Evolutionary conservation across 2,329 filamentous ascomycete genomes (phyloP).

Genomic region (Talaromyces sp.): DNA sequence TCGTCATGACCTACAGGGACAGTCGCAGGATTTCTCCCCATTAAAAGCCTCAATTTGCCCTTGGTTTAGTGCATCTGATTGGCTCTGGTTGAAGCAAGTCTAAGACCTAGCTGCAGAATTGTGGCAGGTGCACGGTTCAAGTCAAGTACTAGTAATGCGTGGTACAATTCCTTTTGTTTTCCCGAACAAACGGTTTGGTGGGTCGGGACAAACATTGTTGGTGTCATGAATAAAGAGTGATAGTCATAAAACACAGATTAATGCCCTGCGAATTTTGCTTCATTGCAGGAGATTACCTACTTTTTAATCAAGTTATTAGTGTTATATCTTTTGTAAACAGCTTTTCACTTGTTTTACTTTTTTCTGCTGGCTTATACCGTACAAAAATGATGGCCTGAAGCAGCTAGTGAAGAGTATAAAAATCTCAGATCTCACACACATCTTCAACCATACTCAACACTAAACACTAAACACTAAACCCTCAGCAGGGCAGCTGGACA

Average conservation of each 20-base stretch:
- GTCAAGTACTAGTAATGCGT: no score
- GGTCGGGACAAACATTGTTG: neutral
- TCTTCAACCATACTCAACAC: no score
- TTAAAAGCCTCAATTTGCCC: neutral
- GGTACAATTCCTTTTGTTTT: neutral
- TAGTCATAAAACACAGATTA: neutral
- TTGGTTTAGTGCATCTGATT: neutral
- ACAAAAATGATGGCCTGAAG: neutral
- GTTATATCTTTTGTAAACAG: neutral
- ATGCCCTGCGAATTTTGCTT: neutral
- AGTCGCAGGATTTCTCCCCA: neutral
- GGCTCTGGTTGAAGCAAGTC: neutral
- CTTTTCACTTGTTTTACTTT: neutral
- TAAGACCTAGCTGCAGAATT: neutral
- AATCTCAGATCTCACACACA: neutral
- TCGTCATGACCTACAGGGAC: neutral
- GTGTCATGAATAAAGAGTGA: neutral
- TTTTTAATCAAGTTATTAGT: neutral
- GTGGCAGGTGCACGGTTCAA: neutral
- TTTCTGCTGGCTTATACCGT: neutral
- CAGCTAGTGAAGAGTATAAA: neutral
- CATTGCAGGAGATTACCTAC: neutral
- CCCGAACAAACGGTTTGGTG: neutral
- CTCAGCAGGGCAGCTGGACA: neutral
- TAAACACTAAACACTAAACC: neutral